Percentiles rank a stretch among this genome's conserved stretches.
Conservation (phyloP, 2,329 filamentous ascomycete genomes). For the Fusarium sp. region DNA sequence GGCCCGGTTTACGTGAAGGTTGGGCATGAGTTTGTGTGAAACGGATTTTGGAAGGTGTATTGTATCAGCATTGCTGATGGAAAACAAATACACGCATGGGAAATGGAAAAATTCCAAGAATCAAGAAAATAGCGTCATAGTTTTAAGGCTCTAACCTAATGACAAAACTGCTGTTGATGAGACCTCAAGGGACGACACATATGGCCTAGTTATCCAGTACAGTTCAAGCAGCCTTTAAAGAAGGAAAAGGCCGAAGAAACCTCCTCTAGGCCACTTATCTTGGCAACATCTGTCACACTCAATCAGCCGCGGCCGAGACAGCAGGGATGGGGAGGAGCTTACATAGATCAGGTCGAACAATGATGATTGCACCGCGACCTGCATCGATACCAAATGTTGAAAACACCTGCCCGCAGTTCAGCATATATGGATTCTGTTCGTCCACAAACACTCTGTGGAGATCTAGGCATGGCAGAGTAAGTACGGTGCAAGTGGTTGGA, state of each 20-base stretch:
- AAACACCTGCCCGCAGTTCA: conserved; percentile 19
- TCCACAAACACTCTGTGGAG: conserved; percentile 33
- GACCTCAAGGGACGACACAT: neutral
- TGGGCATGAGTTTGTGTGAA: too few species aligned
- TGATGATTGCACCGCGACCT: conserved; percentile 12
- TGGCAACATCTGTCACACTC: conserved; percentile 2
- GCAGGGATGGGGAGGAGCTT: neutral
- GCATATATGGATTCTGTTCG: conserved; percentile 22
- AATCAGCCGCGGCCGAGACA: neutral
- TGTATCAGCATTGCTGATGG: too few species aligned
- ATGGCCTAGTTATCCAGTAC: neutral
- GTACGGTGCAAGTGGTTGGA: rapidly evolving
- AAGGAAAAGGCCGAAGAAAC: neutral
- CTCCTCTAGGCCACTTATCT: neutral
- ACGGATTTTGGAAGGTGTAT: too few species aligned
- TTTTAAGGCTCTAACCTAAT: neutral
- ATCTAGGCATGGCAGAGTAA: conserved; percentile 7
- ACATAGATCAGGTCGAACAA: conserved; percentile 40
- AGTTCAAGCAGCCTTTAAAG: conserved; percentile 11
- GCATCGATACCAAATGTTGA: conserved; percentile 24
- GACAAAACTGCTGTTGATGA: neutral
- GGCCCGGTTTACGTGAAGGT: too few species aligned
- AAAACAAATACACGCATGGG: too few species aligned
- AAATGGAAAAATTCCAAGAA: too few species aligned
- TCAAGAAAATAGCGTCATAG: neutral